Conservation (phyloP, 352 stramenopile genomes). For the Phytopythium chamaehyphon region DNA sequence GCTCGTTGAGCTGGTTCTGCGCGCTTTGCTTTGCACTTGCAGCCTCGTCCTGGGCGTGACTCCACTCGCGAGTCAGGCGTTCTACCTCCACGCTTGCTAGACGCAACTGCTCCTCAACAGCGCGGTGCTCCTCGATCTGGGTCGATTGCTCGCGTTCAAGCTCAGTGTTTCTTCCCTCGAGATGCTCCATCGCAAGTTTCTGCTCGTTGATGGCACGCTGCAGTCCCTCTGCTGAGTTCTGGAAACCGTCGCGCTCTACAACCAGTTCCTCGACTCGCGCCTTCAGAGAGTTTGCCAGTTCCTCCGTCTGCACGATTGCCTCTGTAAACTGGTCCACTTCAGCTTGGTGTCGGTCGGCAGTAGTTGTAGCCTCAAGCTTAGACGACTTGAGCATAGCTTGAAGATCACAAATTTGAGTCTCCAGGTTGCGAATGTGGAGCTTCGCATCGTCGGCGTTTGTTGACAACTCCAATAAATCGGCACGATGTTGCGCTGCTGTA, state of each 20-base stretch:
- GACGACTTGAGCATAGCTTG: conserved; percentile 3
- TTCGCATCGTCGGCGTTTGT: too few species aligned
- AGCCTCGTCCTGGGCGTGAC: conserved; percentile 10
- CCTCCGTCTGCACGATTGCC: conserved; percentile 26
- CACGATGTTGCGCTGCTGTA: too few species aligned
- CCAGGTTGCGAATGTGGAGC: conserved; percentile 9
- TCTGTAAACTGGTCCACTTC: conserved; percentile 12
- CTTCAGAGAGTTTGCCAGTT: conserved; percentile 50
- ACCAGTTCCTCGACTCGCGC: conserved; percentile 62
- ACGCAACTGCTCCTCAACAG: conserved; percentile 26
- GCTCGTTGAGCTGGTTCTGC: conserved; percentile 14
- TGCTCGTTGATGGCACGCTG: conserved; percentile 39
- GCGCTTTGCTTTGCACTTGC: conserved; percentile 19
- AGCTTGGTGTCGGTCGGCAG: conserved; percentile 9
- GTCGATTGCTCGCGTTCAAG: conserved; percentile 16
- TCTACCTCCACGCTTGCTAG: conserved; percentile 12
- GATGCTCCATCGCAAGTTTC: conserved; percentile 18
- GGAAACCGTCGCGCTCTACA: conserved; percentile 53
- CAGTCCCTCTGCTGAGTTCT: conserved; percentile 37
- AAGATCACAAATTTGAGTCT: conserved; percentile 20
- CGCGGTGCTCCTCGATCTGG: conserved; percentile 18
- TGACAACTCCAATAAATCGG: too few species aligned
- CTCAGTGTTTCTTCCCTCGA: conserved; percentile 21
- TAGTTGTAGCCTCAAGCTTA: conserved; percentile 9
- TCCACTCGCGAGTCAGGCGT: conserved; percentile 12